These are phyloP conservation scores for Austroboletus eburneus DNA, from an alignment of 768 basidiomycete species.

Conservation along the genomic window DNA sequence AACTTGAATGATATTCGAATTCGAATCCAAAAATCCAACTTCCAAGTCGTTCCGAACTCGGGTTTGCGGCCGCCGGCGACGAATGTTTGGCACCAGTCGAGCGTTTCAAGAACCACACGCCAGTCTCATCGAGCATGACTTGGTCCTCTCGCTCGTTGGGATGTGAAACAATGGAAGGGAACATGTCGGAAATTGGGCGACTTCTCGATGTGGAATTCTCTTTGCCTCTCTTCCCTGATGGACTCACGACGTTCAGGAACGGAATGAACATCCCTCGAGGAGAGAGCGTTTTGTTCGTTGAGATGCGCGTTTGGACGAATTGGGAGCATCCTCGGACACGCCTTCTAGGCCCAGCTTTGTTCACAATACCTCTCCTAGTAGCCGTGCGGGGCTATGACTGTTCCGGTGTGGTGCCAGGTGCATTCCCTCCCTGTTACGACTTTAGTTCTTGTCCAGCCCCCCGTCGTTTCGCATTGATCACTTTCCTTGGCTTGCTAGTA, in stretches of 20 bases:
- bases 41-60: background rate
- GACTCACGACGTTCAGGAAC: background rate
- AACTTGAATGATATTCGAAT: too few relatives aligned
- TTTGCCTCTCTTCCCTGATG: background rate
- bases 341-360: too few relatives aligned
- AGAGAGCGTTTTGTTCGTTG: background rate
- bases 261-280: background rate
- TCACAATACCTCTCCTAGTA: background rate
- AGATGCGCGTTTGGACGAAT: background rate
- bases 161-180: background rate
- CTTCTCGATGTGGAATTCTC: background rate
- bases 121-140: too few relatives aligned
- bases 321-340: background rate
- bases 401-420: background rate
- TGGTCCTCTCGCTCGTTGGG: too few relatives aligned
- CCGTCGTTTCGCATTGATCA: conserved; percentile 3
- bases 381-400: background rate
- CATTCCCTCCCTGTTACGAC: background rate
- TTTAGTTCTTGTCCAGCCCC: background rate
- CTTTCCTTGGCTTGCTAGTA: background rate
- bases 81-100: too few relatives aligned
- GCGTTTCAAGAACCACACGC: too few relatives aligned
- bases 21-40: too few relatives aligned
- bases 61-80: background rate
- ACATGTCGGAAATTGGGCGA: background rate